Evolutionary conservation across 2,329 filamentous ascomycete genomes (phyloP), one percentile per base, ranked within the genome.

Genomic region (Colletotrichum karsti): DNA sequence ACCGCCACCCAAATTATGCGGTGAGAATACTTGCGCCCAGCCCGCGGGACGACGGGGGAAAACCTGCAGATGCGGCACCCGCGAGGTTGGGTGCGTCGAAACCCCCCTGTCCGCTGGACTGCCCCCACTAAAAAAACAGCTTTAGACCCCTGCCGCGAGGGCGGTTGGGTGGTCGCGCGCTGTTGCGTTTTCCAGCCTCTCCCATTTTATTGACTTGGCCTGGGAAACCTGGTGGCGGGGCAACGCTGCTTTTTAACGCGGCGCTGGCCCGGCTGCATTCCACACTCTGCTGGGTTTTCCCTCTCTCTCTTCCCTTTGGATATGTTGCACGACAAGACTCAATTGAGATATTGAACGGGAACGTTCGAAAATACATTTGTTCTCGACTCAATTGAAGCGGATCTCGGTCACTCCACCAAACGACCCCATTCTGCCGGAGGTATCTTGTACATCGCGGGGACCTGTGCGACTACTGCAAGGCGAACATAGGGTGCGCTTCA

Each of bases 201-300:
- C 74, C 22, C 62, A 72, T 72, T 76, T 53, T 79, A 77, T 80
- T 80, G 77, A 79, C 77, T 75, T 65, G 55, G 42, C n/a, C 51
- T 53, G 44, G 55, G 37, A 78, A 79, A 75, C 65, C 69, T 63
- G 79, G 81, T 85, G 83, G 83, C 83, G 79, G 82, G 83, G 82
- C 82, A 85, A 84, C 83, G 74, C 74, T 69, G 71, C 72, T 69
- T 78, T 82, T 82, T 81, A 81, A 74, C 73, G 37, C 63, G 48
- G 48, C 35, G 55, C 60, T 53, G 63, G n/a, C 63, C 57, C 37
- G 28, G 35, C 39, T 63, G 51, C 65, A 63, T 62, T 65, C 65
- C 59, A 63, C 56, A 37, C 42, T 4, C 22, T 37, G 15, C 33
- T 26, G 26, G 24, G 26, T 13, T 39, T 55, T 37, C n/a, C 39